Percentiles rank a stretch among this genome's conserved stretches.
phyloP scores from a whole-genome alignment of 2,329 filamentous ascomycete species.

The Zalaria obscura region DNA sequence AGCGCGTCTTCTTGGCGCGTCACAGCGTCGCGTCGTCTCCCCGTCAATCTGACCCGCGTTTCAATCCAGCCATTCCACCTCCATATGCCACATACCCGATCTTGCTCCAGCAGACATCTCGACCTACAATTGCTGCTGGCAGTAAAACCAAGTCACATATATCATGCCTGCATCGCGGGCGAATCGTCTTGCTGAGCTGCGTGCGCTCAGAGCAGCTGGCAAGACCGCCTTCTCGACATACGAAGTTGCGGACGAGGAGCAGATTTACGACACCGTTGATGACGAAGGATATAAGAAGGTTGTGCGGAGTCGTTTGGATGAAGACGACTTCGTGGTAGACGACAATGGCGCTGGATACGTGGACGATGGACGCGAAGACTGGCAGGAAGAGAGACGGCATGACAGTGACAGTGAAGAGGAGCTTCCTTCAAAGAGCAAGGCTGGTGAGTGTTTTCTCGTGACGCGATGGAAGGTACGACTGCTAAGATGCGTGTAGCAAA shows the following conservation, averaged over 20 bases:
- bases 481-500: constrained; percentile 45
- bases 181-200: constrained; percentile 53
- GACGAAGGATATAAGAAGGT: constrained; percentile 97
- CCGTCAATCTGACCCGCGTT: too few relatives aligned
- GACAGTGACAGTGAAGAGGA: constrained; percentile 60
- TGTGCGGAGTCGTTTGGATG: constrained; percentile 71
- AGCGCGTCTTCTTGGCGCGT: too few relatives aligned
- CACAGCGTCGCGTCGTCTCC: too few relatives aligned
- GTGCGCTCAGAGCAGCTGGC: constrained; percentile 70
- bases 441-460: constrained; percentile 27
- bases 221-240: constrained; percentile 85
- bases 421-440: constrained; percentile 41
- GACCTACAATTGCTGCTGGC: not conserved
- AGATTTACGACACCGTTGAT: constrained; percentile 90
- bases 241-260: constrained; percentile 67
- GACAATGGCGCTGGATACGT: constrained; percentile 96
- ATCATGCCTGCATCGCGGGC: constrained; percentile 18
- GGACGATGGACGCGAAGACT: constrained; percentile 90
- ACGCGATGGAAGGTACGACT: not conserved
- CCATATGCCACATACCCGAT: not conserved
- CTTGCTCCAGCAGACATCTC: not conserved
- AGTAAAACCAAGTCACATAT: too few relatives aligned
- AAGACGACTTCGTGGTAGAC: constrained; percentile 97
- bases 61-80: not conserved
- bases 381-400: constrained; percentile 57